phyloP scores from a whole-genome alignment of 2,329 filamentous ascomycete genomes.

The Colletotrichum viniferum region DNA sequence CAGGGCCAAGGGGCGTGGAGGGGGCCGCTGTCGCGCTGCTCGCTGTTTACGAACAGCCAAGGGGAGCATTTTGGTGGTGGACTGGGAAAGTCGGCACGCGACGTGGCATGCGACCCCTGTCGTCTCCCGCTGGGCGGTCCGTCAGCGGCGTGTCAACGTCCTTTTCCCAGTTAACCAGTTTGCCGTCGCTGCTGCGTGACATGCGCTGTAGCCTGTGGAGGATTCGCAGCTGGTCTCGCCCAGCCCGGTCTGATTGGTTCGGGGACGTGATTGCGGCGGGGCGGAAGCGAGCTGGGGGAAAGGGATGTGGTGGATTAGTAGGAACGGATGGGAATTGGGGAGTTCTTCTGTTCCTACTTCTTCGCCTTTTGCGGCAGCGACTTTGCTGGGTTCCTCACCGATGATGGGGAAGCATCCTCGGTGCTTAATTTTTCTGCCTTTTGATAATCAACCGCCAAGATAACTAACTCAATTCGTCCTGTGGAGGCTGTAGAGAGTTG shows the following conservation, averaged over 20 bases:
- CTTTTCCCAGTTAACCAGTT: too few relatives aligned
- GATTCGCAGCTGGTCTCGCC: background rate
- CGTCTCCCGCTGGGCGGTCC: constrained; percentile 3
- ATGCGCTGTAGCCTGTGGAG: background rate
- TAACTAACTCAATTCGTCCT: background rate
- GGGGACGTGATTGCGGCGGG: background rate
- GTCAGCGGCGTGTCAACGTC: background rate
- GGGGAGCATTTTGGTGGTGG: background rate
- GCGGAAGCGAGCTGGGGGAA: background rate
- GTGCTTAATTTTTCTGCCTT: background rate
- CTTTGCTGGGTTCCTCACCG: background rate
- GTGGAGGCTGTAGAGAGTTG: background rate
- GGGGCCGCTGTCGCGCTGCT: background rate
- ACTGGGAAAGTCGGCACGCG: constrained; percentile 19
- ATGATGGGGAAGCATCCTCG: background rate
- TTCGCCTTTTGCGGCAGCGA: background rate
- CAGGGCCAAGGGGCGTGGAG: background rate
- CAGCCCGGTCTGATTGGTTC: background rate
- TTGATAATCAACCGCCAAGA: background rate
- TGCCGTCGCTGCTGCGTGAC: background rate
- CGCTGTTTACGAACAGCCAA: background rate
- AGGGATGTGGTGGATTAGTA: background rate
- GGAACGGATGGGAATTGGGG: background rate
- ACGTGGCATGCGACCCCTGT: constrained; percentile 17
- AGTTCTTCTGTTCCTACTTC: background rate